These are phyloP conservation scores for Rhododendron henanense DNA, from an alignment of 148 eudicot genomes.

Conservation along the genomic window DNA sequence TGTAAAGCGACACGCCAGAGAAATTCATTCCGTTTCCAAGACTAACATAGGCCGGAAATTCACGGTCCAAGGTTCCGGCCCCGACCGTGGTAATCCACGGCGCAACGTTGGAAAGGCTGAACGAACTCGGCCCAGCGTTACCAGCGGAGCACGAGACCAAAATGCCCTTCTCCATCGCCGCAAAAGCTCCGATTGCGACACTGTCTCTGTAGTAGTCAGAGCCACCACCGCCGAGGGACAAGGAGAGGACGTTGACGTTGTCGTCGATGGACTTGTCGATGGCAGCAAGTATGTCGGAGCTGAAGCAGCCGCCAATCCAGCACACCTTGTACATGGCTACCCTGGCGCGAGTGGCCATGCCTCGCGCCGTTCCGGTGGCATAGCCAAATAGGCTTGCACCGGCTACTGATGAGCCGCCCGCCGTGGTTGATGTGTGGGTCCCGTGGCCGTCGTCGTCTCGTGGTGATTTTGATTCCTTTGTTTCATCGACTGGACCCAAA, in stretches of 20 bases:
- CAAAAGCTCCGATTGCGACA: conserved; percentile 44
- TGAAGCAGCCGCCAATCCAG: conserved; percentile 52
- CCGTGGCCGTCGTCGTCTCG: conserved; percentile 53
- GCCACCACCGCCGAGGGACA: conserved; percentile 44
- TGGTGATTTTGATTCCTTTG: conserved; percentile 41
- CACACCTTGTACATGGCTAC: conserved; percentile 46
- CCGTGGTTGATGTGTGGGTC: conserved; percentile 42
- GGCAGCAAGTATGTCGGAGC: conserved; percentile 40
- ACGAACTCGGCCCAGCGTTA: conserved; percentile 39
- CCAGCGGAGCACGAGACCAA: conserved; percentile 48
- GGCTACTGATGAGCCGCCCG: conserved; percentile 33
- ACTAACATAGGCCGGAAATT: conserved; percentile 40
- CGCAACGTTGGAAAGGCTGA: conserved; percentile 38
- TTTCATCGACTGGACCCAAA: conserved; percentile 39
- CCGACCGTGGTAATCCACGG: conserved; percentile 58
- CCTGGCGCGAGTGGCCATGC: conserved; percentile 43
- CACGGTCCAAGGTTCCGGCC: conserved; percentile 47
- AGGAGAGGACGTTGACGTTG: conserved; percentile 34
- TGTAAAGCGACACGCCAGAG: conserved; percentile 44
- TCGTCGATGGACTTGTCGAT: conserved; percentile 38
- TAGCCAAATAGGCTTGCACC: conserved; percentile 39
- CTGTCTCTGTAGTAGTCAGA: conserved; percentile 39
- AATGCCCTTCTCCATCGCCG: conserved; percentile 48
- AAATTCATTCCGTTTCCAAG: conserved; percentile 41
- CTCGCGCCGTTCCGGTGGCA: conserved; percentile 40